Base-by-base conservation (phyloP, 108 stramenopile genomes). In the Skeletonema potamos region DNA sequence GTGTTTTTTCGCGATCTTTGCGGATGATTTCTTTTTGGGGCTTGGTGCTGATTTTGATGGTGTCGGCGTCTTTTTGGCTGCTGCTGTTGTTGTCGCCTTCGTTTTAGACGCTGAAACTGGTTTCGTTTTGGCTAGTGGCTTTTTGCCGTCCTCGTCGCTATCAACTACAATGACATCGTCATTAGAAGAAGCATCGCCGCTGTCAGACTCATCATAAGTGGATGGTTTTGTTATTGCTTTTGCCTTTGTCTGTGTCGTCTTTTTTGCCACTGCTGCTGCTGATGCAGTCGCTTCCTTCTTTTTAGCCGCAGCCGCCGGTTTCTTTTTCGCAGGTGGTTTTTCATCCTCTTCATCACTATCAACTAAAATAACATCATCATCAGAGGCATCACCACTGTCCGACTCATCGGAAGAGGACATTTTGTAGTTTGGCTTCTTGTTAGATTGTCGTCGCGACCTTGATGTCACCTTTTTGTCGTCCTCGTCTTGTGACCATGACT, bases 341-440 rank as follows among this genome's bases (percentile, higher is more conserved):
- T 57, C n/a, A 57, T 24, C 56, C 22, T 24, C 56, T 18, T 57
- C 56, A 5, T 57, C 56, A 4, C 30, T 29, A 10, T 57, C 20
- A 27, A 57, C 56, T 29, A 57, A 12, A 24, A 57, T 29, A 6
- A 24, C 20, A 12, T 57, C 22, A 59, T 59, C 58, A 34, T 33
- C 30, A 34, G 58, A 59, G 5, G 6, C 48, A 51, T 22, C 5
- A 4, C 48, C 22, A 9, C 22, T 51, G 22, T 51, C 22, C 10
- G 36, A 30, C 4, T 34, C 58, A 34, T 59, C 58, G 30, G 58
- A 59, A 24, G 58, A 59, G 30, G 58, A 59, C 48, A 51, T 0
- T 22, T 18, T 51, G 9, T 51, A 51, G 48, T 51, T 51, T 51
- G 48, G 22, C 48, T 51, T 51, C 7, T 51, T 51, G 48, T 51